These are phyloP conservation scores for Nissolia schottii DNA, from an alignment of 306 rosid genomes.

Conservation along the genomic window DNA sequence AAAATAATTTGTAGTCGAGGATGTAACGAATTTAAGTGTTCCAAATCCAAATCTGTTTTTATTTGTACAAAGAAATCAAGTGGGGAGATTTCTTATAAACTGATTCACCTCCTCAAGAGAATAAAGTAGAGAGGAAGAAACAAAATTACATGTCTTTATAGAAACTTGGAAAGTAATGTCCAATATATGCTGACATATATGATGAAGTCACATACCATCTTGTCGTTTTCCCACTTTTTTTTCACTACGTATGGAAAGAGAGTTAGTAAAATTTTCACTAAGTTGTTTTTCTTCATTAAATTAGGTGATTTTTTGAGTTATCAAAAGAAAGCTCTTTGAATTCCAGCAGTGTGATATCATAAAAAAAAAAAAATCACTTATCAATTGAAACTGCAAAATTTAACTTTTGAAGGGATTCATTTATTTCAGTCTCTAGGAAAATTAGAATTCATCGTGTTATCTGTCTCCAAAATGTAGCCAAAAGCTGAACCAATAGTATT, in stretches of 20 bases:
- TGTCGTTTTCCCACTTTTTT: background rate
- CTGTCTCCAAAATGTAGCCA: background rate
- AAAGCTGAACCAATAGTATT: background rate
- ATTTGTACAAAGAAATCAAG: background rate
- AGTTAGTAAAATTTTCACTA: background rate
- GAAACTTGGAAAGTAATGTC: background rate
- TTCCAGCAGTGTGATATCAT: background rate
- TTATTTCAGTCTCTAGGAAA: no score
- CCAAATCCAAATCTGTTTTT: background rate
- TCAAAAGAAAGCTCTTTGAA: background rate
- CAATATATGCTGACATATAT: constrained; percentile 14
- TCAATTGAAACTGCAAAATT: background rate
- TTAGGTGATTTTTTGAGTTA: background rate
- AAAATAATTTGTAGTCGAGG: background rate
- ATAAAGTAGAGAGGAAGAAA: background rate
- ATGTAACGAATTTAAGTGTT: background rate
- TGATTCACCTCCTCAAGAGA: background rate
- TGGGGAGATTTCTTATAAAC: background rate
- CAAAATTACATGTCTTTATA: constrained; percentile 14
- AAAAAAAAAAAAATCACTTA: background rate
- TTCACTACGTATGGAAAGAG: background rate
- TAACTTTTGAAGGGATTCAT: no score
- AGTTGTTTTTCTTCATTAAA: background rate
- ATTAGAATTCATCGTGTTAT: background rate
- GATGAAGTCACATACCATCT: constrained; percentile 12